Evolutionary conservation across 371 early-diverging fungal species (phyloP).

Genomic region (Catenaria anguillulae): DNA sequence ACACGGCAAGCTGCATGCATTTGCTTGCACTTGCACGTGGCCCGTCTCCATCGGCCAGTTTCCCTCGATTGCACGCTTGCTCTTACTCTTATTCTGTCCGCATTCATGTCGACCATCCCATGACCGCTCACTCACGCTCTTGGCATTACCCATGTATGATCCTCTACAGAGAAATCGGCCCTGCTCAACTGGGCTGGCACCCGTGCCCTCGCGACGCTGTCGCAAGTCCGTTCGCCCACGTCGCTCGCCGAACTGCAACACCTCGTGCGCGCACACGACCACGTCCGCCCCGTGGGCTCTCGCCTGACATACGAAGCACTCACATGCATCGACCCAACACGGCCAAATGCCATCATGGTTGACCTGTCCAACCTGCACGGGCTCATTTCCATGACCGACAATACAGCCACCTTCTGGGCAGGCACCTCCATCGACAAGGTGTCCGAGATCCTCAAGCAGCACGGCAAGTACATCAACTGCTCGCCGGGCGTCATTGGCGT

Average conservation of each 20-base stretch:
- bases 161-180: no score
- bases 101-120: no score
- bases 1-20: no score
- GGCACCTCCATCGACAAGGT: conserved; percentile 13
- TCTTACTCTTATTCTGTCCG: no score
- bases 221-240: not conserved
- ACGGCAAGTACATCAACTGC: conserved; percentile 10
- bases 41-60: no score
- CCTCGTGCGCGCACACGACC: not conserved
- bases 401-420: conserved; percentile 13
- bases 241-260: not conserved
- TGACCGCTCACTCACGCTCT: no score
- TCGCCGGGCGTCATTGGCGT: conserved; percentile 16
- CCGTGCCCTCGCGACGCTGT: not conserved
- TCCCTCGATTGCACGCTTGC: no score
- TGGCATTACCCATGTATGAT: no score
- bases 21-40: no score
- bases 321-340: no score
- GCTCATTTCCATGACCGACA: not conserved
- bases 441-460: conserved; percentile 7
- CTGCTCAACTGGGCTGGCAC: not conserved
- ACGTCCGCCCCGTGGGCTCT: not conserved
- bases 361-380: conserved; percentile 6
- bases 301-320: conserved; percentile 2
- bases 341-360: conserved; percentile 2